These are phyloP conservation scores for Puccinia polysora DNA, from an alignment of 1,284 basidiomycete species.

Conservation along the genomic window DNA sequence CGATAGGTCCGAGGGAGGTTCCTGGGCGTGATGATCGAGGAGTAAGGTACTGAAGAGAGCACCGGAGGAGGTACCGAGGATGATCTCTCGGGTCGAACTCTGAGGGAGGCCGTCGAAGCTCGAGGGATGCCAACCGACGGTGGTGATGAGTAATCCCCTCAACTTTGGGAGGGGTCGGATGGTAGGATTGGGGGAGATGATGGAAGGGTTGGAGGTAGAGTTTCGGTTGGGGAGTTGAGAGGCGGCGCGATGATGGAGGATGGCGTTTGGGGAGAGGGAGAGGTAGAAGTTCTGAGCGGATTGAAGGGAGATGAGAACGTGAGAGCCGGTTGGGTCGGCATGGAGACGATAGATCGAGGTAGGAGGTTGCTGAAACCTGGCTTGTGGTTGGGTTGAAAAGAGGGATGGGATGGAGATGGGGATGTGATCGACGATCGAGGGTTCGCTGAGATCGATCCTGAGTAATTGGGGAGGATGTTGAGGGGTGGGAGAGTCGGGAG, in stretches of 20 bases:
- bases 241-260: constrained; percentile 28
- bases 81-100: constrained; percentile 69
- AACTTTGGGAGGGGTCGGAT: constrained; percentile 71
- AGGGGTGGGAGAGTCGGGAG: constrained; percentile 10
- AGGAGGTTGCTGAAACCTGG: constrained; percentile 5
- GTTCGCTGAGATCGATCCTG: constrained; percentile 35
- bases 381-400: constrained; percentile 10
- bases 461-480: constrained; percentile 23
- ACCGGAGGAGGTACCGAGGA: constrained; percentile 81
- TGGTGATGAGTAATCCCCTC: constrained; percentile 75
- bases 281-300: constrained; percentile 94
- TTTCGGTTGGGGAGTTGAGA: constrained; percentile 60
- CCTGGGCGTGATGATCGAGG: constrained; percentile 78
- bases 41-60: constrained; percentile 73
- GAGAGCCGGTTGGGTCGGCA: constrained; percentile 83
- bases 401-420: constrained; percentile 27
- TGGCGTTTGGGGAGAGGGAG: constrained; percentile 50
- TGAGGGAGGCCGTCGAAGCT: constrained; percentile 55
- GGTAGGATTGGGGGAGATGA: constrained; percentile 58
- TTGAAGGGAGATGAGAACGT: constrained; percentile 76
- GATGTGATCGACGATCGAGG: constrained; percentile 38
- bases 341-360: constrained; percentile 58
- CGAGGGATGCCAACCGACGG: constrained; percentile 86
- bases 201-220: constrained; percentile 18
- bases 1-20: constrained; percentile 76